Conservation (phyloP, 2,329 filamentous ascomycete species). For the Cladobotryum protrusum region DNA sequence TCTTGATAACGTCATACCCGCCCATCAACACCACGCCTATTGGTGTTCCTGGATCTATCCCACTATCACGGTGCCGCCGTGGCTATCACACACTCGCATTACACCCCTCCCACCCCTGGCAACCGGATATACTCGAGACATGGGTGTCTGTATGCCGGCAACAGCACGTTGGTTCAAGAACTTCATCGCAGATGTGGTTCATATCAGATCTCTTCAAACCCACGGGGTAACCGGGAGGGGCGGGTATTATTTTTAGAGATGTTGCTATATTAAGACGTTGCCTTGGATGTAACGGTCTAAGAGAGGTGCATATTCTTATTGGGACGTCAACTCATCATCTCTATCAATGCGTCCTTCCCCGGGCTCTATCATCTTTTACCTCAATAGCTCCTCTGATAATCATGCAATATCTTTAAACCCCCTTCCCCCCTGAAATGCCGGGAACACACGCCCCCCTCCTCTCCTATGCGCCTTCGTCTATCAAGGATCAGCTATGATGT, state of each 20-base stretch:
- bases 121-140: neutral
- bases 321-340: conserved; percentile 4
- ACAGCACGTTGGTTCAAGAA: conserved; percentile 7
- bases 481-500: no score
- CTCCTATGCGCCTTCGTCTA: no score
- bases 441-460: no score
- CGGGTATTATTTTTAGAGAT: conserved; percentile 11
- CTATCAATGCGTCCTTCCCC: no score
- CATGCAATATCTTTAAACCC: no score
- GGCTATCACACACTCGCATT: conserved; percentile 1
- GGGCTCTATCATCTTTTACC: no score
- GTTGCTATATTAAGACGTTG: conserved; percentile 13
- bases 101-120: neutral
- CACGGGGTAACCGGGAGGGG: conserved; percentile 5
- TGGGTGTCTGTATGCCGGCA: neutral
- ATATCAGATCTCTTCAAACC: conserved; percentile 9
- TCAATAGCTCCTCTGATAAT: no score
- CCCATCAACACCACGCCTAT: neutral
- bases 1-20: conserved; percentile 3
- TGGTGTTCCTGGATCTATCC: conserved; percentile 9
- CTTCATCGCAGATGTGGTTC: neutral
- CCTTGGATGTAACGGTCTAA: conserved; percentile 9
- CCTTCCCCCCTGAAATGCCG: no score
- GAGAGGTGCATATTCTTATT: conserved; percentile 9
- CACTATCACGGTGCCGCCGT: conserved; percentile 7